Conservation (phyloP, 257 asterid species). For the Solanum gandarillasii region DNA sequence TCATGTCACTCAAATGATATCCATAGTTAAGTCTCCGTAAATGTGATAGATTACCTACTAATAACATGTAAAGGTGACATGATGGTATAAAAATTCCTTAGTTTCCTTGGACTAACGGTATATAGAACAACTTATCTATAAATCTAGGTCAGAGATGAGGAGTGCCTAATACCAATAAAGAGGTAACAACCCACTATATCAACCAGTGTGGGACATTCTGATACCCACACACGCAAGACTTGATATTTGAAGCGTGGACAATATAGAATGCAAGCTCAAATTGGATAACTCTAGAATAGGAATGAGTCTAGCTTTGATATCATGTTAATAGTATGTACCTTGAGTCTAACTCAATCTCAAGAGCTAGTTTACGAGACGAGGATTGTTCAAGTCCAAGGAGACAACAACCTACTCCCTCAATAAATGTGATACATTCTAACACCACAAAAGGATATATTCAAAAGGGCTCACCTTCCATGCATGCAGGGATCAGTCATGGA, state of each 20-base stretch:
- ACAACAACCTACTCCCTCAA: background rate
- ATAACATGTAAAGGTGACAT: background rate
- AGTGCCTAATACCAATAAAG: background rate
- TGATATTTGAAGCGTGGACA: background rate
- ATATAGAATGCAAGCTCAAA: background rate
- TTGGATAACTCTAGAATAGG: background rate
- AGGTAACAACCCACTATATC: background rate
- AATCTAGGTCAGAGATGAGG: background rate
- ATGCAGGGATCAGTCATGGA: conserved; percentile 72
- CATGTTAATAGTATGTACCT: background rate
- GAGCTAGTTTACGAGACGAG: background rate
- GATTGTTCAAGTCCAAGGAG: background rate
- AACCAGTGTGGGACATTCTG: background rate
- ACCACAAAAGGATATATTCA: background rate
- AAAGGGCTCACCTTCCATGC: conserved; percentile 43
- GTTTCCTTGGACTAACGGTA: background rate
- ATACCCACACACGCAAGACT: background rate
- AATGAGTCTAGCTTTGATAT: background rate
- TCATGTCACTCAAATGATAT: background rate
- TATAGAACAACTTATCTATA: too few species aligned
- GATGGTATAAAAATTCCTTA: background rate
- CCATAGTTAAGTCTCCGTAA: background rate
- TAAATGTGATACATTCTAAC: background rate
- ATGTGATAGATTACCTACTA: background rate
- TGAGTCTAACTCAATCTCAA: background rate